Evolutionary conservation across 306 rosid genomes (phyloP), one percentile per base, ranked within the genome.

Genomic region (Hylodesmum podocarpum): DNA sequence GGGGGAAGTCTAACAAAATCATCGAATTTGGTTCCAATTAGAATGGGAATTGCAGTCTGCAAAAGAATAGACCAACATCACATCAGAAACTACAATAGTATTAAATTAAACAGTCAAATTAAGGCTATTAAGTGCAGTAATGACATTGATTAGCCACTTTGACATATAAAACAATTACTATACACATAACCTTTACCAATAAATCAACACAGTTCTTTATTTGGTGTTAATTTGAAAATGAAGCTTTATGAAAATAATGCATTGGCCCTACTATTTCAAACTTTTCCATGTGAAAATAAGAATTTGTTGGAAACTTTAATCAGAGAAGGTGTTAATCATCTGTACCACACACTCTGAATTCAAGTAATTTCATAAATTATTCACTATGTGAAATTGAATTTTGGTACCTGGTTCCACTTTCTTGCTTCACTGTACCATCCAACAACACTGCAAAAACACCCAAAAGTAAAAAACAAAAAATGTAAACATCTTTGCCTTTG

Each of bases 1-100:
- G 97, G 97, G 29, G 98, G 97, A 37, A 95, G 97, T 79, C 79
- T 87, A 78, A 88, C 93, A 77, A 95, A 95, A 70, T 92, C 98
- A 63, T 95, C 98, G 66, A 95, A 95, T 58, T 95, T 95, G 28
- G 98, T 95, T 73, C 98, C 98, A 63, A 95, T 87, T 41, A 95
- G 61, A 57, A 95, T 86, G 22, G 97, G 98, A 80, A 95, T 91
- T 44, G 98, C 98, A 62, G 81, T 90, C 98, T 95, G 81, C 85
- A 92, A 77, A 21, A 18, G 28, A 54, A 69, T 6, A 18, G 28
- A 54, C 65, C 5, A 64, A 10, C 33, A 50, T 36, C 6, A 13
- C 71, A 64, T 36, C 33, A 84, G 33, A 59, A 58, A 33, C 73
- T 72, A 41, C 4, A 19, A 65, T 40, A 47, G 21, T 33, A 61